These are phyloP conservation scores for Vitellaria paradoxa DNA, from an alignment of 179 eudicot species.

Conservation along the genomic window DNA sequence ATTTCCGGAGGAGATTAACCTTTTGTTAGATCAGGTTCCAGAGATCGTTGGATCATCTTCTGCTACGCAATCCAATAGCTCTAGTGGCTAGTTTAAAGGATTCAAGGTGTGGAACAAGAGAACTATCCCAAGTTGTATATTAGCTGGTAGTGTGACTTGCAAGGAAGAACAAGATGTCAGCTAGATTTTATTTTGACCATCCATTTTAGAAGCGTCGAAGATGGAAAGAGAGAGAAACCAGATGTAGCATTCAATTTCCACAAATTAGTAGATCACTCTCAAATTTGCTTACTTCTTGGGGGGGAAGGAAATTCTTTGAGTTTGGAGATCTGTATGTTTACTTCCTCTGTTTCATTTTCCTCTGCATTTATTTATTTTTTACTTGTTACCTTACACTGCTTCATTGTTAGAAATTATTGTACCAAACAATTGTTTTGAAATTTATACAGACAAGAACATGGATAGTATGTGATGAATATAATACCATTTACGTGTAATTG, in stretches of 20 bases:
- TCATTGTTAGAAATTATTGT: not conserved
- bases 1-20: constrained; percentile 73
- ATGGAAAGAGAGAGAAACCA: not conserved
- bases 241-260: not conserved
- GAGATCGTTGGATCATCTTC: constrained; percentile 53
- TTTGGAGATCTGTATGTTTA: not conserved
- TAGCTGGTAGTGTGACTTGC: not conserved
- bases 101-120: not conserved
- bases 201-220: not conserved
- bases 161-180: not conserved
- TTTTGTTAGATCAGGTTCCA: constrained; percentile 78
- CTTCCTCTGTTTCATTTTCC: not conserved
- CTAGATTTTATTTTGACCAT: not conserved
- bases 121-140: not conserved
- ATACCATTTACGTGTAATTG: not conserved
- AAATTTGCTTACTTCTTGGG: not conserved
- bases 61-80: not conserved
- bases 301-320: too few species aligned
- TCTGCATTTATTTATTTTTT: not conserved
- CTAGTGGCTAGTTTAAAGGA: constrained; percentile 13
- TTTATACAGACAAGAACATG: not conserved
- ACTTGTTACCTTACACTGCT: not conserved
- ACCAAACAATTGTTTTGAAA: not conserved
- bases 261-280: not conserved
- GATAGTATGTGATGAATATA: not conserved